Evolutionary conservation across 805 yeast genomes (phyloP).

Genomic region (Saccharomyces paradoxus): DNA sequence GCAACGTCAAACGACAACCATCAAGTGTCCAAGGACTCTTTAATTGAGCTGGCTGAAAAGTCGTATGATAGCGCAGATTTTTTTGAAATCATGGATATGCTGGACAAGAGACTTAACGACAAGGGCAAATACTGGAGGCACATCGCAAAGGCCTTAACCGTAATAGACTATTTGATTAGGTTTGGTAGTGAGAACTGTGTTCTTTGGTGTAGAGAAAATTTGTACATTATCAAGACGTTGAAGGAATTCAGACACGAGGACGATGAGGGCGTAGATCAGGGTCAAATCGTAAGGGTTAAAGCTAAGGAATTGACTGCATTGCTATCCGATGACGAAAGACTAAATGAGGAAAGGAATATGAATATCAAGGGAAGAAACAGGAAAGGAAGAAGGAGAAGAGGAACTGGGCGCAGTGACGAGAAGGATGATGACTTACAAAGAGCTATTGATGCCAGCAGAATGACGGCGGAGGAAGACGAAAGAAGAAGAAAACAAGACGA

Average conservation of each 20-base stretch:
- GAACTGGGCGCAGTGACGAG: conserved; percentile 31
- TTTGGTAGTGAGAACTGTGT: conserved; percentile 84
- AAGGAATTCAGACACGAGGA: conserved; percentile 82
- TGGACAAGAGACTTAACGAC: conserved; percentile 83
- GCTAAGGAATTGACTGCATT: conserved; percentile 79
- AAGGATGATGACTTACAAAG: conserved; percentile 68
- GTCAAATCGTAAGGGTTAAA: conserved; percentile 76
- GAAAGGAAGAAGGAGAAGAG: conserved; percentile 30
- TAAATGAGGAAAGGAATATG: conserved; percentile 56
- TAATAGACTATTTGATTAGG: conserved; percentile 76
- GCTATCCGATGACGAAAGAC: conserved; percentile 71
- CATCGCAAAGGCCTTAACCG: conserved; percentile 80
- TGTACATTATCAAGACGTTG: conserved; percentile 80
- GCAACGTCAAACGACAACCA: conserved; percentile 83
- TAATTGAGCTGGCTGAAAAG: conserved; percentile 74
- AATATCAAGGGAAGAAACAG: conserved; percentile 29
- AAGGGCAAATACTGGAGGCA: conserved; percentile 97
- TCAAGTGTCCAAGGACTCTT: conserved; percentile 72
- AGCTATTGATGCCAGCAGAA: conserved; percentile 71
- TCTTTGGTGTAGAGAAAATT: conserved; percentile 81
- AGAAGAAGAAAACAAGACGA: conserved; percentile 37
- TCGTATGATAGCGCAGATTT: conserved; percentile 68
- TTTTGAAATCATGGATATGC: conserved; percentile 85
- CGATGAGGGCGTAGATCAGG: conserved; percentile 73
- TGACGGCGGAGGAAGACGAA: conserved; percentile 79